Conservation (phyloP, 352 stramenopile species). For the Globisporangium polare region DNA sequence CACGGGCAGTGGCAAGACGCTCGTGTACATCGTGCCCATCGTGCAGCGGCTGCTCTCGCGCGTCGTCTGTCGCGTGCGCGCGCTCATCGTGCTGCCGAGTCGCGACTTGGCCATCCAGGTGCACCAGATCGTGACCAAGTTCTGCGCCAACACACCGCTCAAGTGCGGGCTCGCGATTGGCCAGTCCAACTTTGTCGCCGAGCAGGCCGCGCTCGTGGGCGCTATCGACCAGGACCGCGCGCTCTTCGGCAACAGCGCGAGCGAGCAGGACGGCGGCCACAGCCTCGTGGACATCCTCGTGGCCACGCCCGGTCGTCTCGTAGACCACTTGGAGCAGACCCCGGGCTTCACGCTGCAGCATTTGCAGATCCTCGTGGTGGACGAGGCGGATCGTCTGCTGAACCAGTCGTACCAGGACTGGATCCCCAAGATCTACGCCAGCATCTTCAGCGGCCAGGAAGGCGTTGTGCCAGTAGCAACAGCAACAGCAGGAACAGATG, state of each 20-base stretch:
- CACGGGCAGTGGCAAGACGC: conserved; percentile 97
- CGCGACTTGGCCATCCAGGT: conserved; percentile 95
- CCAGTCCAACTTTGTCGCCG: conserved; percentile 84
- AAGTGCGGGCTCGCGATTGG: conserved; percentile 90
- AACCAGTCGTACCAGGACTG: conserved; percentile 98
- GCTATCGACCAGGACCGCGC: conserved; percentile 31
- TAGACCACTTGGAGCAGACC: conserved; percentile 97
- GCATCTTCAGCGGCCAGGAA: conserved; percentile 70
- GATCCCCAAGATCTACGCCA: conserved; percentile 91
- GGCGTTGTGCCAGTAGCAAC: conserved; percentile 25
- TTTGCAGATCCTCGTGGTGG: conserved; percentile 95
- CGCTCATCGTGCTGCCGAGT: conserved; percentile 95
- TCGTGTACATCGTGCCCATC: conserved; percentile 96
- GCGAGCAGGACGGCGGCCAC: conserved; percentile 34
- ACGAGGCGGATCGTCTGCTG: conserved; percentile 96
- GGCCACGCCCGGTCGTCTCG: conserved; percentile 94
- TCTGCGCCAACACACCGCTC: conserved; percentile 69
- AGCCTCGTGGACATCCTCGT: conserved; percentile 96
- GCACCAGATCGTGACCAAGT: conserved; percentile 63
- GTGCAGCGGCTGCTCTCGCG: conserved; percentile 86
- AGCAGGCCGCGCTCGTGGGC: conserved; percentile 73
- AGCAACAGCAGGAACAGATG: conserved; percentile 8
- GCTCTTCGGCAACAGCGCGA: conserved; percentile 22
- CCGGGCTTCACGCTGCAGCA: conserved; percentile 97
- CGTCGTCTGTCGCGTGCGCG: conserved; percentile 87